Percentiles rank a stretch among this genome's conserved stretches.
Evolutionary conservation across 179 eudicot species (phyloP).

Genomic region (Patellifolia procumbens): DNA sequence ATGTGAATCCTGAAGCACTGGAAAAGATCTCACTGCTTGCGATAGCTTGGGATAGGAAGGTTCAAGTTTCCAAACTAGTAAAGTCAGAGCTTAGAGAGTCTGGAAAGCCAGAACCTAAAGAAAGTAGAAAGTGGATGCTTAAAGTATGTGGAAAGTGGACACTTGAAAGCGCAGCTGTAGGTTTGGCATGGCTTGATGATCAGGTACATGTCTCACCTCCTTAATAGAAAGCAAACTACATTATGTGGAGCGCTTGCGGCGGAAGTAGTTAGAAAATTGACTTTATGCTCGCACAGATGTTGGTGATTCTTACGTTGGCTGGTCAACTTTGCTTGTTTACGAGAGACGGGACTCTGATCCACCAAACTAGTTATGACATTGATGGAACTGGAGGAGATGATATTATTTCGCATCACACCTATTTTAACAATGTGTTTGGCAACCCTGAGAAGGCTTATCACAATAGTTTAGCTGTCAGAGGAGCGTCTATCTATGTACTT

Average conservation of each 20-base stretch:
- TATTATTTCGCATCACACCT: slow-evolving; percentile 72
- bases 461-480: slow-evolving; percentile 78
- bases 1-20: slow-evolving; percentile 48
- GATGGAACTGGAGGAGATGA: slow-evolving; percentile 70
- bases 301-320: slow-evolving; percentile 77
- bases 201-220: slow-evolving; percentile 48
- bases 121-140: slow-evolving; percentile 71
- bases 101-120: slow-evolving; percentile 37
- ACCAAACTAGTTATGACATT: slow-evolving; percentile 73
- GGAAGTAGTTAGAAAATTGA: slow-evolving; percentile 1
- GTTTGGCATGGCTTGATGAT: slow-evolving; percentile 92
- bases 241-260: background rate
- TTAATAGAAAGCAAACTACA: background rate
- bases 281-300: slow-evolving; percentile 54
- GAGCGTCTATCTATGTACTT: slow-evolving; percentile 79
- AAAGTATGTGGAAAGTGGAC: slow-evolving; percentile 72
- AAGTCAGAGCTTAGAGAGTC: slow-evolving; percentile 62
- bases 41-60: slow-evolving; percentile 91
- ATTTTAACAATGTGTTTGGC: slow-evolving; percentile 67
- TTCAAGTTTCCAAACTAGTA: slow-evolving; percentile 84
- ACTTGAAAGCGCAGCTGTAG: slow-evolving; percentile 80
- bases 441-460: slow-evolving; percentile 96
- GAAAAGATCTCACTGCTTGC: slow-evolving; percentile 86
- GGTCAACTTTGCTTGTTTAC: slow-evolving; percentile 83
- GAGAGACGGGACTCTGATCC: slow-evolving; percentile 85